phyloP scores from a whole-genome alignment of 2,329 filamentous ascomycete species.

The Calonectria pauciramosa region DNA sequence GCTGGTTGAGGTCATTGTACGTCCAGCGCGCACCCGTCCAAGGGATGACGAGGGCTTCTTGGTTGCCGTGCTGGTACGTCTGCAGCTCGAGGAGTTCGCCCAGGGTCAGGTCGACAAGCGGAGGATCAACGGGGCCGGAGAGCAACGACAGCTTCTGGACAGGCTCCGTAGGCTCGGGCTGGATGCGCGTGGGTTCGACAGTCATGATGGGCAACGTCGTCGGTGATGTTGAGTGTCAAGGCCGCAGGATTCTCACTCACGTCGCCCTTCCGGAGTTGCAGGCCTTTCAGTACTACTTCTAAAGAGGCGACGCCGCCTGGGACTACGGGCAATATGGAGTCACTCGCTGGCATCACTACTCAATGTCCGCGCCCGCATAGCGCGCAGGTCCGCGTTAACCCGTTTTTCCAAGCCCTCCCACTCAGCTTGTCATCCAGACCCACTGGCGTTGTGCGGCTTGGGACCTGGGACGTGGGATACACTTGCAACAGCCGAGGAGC shows the following conservation, averaged over 20 bases:
- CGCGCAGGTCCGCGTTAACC: conserved; percentile 39
- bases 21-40: conserved; percentile 84
- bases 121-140: conserved; percentile 76
- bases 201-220: conserved; percentile 44
- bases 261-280: conserved; percentile 11
- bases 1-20: conserved; percentile 74
- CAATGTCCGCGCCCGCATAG: conserved; percentile 14
- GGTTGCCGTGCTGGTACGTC: conserved; percentile 72
- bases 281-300: not conserved
- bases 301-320: conserved; percentile 8
- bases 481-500: conserved; percentile 10
- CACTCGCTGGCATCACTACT: conserved; percentile 27
- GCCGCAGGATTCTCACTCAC: conserved; percentile 4
- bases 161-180: conserved; percentile 46
- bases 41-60: conserved; percentile 79
- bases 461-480: conserved; percentile 15
- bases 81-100: conserved; percentile 81
- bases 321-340: conserved; percentile 22
- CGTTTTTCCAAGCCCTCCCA: conserved; percentile 32
- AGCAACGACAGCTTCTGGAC: conserved; percentile 69
- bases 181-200: conserved; percentile 45
- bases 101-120: conserved; percentile 78
- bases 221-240: conserved; percentile 14
- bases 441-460: conserved; percentile 33
- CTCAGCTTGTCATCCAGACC: conserved; percentile 30